phyloP scores from a whole-genome alignment of 805 yeast genomes.

The Ogataea wickerhamii region DNA sequence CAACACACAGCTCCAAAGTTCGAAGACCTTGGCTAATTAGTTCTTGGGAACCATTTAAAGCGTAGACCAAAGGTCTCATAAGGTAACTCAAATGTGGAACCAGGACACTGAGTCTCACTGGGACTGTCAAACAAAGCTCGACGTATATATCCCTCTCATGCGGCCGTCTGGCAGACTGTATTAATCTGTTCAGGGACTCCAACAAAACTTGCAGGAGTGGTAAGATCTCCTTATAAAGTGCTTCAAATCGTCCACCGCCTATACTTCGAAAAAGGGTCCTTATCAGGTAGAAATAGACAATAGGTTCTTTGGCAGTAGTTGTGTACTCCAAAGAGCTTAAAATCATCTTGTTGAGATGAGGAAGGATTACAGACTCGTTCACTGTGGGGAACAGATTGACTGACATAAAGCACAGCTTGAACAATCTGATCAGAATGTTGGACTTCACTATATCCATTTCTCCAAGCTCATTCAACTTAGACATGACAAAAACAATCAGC shows the following conservation, averaged over 20 bases:
- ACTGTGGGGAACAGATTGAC: constrained; percentile 85
- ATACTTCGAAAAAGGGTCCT: constrained; percentile 89
- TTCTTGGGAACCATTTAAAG: constrained; percentile 86
- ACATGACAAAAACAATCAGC: constrained; percentile 68
- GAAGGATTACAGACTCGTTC: constrained; percentile 83
- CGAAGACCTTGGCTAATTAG: constrained; percentile 91
- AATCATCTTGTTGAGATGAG: constrained; percentile 81
- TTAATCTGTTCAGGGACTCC: constrained; percentile 79
- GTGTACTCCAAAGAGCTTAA: constrained; percentile 74
- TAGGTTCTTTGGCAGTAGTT: constrained; percentile 85
- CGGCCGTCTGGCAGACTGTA: constrained; percentile 77
- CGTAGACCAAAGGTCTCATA: constrained; percentile 88
- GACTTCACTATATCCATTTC: constrained; percentile 73
- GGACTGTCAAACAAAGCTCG: constrained; percentile 91
- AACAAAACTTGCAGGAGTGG: constrained; percentile 84
- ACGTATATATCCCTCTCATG: constrained; percentile 93
- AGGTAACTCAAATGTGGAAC: constrained; percentile 88
- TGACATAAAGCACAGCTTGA: constrained; percentile 93
- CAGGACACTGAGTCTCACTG: constrained; percentile 87
- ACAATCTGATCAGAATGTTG: constrained; percentile 76
- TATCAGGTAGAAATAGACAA: constrained; percentile 82
- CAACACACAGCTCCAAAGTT: constrained; percentile 93
- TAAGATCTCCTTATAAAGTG: constrained; percentile 85
- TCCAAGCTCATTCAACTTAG: constrained; percentile 74
- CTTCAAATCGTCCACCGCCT: constrained; percentile 96